Conservation (phyloP, 208 protist species). For the Acanthamoeba royreba region DNA sequence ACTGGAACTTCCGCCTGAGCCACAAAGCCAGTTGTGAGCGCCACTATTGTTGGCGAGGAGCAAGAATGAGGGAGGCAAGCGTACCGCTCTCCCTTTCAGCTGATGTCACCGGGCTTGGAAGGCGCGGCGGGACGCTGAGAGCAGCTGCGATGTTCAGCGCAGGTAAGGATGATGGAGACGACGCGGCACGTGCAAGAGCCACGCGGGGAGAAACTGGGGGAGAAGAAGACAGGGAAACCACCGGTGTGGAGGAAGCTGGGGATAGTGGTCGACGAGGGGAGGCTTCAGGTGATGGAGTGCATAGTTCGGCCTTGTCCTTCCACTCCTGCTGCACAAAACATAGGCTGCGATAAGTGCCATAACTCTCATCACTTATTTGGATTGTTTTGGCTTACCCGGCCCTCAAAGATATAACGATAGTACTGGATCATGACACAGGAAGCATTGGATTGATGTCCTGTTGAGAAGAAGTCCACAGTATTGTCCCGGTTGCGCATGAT, state of each 20-base stretch:
- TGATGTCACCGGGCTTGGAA: no score
- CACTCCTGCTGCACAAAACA: not conserved
- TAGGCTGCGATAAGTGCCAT: not conserved
- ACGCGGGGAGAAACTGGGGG: no score
- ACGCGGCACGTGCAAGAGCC: no score
- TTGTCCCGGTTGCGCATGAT: conserved; percentile 12
- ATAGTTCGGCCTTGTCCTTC: not conserved
- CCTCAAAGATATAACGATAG: not conserved
- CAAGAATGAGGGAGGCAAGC: no score
- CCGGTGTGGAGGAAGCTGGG: not conserved
- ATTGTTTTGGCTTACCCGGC: not conserved
- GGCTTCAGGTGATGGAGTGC: not conserved
- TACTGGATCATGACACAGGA: not conserved
- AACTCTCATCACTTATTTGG: not conserved
- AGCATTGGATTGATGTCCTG: not conserved
- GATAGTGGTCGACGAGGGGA: not conserved
- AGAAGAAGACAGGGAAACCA: no score
- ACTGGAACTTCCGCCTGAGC: no score
- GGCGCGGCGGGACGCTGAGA: no score
- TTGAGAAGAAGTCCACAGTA: conserved; percentile 10
- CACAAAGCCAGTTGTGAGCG: no score
- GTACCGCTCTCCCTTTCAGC: no score
- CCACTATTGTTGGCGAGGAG: no score
- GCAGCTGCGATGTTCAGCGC: no score
- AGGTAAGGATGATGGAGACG: no score